These are phyloP conservation scores for Ramicandelaber brevisporus DNA, from an alignment of 192 early-diverging fungal species.

Conservation along the genomic window DNA sequence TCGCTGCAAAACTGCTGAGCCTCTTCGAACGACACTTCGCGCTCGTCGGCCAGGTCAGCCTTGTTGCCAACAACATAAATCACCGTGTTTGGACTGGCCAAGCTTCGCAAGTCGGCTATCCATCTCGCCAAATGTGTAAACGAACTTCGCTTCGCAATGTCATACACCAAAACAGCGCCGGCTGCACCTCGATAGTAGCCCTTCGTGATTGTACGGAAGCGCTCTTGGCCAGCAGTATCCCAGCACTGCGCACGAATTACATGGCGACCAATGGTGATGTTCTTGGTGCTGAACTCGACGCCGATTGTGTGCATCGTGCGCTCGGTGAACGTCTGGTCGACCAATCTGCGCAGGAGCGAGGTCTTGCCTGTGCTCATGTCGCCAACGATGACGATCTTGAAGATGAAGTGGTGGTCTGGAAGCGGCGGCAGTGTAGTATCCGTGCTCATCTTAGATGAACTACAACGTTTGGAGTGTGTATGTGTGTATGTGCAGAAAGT, in stretches of 20 bases:
- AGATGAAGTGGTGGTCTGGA: constrained; percentile 22
- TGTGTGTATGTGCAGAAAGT: too few species aligned
- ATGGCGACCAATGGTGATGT: constrained; percentile 36
- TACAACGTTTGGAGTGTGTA: too few species aligned
- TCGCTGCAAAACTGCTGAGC: constrained; percentile 23
- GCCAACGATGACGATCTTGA: constrained; percentile 23
- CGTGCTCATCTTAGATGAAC: too few species aligned
- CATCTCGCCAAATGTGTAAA: constrained; percentile 35
- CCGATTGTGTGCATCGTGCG: constrained; percentile 50
- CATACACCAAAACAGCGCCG: constrained; percentile 54
- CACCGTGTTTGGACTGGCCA: constrained; percentile 36
- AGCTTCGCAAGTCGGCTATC: constrained; percentile 32
- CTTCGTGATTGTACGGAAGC: constrained; percentile 38
- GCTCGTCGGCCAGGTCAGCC: constrained; percentile 10
- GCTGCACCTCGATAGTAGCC: constrained; percentile 63
- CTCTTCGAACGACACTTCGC: constrained; percentile 19
- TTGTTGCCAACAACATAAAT: constrained; percentile 54
- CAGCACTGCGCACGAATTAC: constrained; percentile 43
- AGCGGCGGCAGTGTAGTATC: too few species aligned
- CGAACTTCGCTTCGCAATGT: constrained; percentile 40
- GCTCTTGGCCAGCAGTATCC: constrained; percentile 50
- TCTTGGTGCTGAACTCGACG: constrained; percentile 52
- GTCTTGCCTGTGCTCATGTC: constrained; percentile 27
- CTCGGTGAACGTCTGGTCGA: constrained; percentile 21
- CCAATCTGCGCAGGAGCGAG: constrained; percentile 19